These are phyloP conservation scores for Amoebophrya sp. DNA, from an alignment of 169 alveolate species.

Conservation along the genomic window DNA sequence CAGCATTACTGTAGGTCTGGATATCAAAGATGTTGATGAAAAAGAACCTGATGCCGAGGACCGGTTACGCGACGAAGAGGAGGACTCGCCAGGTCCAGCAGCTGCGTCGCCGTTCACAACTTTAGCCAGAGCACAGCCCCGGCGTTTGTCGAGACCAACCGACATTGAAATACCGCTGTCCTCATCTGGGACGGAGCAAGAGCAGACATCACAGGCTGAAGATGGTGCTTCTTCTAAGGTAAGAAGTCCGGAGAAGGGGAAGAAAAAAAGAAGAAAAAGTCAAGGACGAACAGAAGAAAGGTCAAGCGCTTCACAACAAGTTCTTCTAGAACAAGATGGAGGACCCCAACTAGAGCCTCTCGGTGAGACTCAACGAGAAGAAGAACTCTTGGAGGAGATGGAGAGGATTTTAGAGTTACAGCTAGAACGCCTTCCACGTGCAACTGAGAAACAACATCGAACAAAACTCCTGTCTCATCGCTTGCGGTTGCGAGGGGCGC, in stretches of 20 bases:
- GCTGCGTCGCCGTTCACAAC: not conserved
- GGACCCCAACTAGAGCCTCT: not conserved
- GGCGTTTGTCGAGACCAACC: not conserved
- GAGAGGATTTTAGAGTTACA: not conserved
- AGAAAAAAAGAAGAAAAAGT: not conserved
- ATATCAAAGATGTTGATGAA: no score
- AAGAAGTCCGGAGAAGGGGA: not conserved
- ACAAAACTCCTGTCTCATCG: not conserved
- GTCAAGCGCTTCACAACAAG: not conserved
- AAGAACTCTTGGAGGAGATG: not conserved
- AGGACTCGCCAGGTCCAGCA: not conserved
- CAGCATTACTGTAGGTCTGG: no score
- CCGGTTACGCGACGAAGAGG: no score
- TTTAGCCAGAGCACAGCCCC: not conserved
- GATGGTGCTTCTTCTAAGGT: not conserved
- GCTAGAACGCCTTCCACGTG: not conserved
- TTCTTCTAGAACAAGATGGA: not conserved
- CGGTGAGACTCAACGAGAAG: not conserved
- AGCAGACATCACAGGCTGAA: not conserved
- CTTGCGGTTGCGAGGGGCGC: not conserved
- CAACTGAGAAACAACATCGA: not conserved
- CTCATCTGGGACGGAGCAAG: not conserved
- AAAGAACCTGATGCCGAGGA: no score
- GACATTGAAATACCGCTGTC: no score
- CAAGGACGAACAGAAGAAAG: no score